Conservation (phyloP, 1,139 yeast species). For the Pichia sp. region DNA sequence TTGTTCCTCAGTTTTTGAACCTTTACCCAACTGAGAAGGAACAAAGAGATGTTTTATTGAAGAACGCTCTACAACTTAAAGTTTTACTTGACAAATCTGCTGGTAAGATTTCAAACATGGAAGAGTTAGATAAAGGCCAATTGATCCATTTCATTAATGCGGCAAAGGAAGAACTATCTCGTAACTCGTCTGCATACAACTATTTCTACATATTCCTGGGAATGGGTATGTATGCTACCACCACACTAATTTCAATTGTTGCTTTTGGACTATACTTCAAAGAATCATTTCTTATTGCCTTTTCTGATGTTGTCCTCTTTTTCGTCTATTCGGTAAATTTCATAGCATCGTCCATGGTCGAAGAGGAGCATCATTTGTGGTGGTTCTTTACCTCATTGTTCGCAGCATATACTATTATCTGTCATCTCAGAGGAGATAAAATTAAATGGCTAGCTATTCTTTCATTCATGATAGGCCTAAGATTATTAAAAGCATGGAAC, state of each 20-base stretch:
- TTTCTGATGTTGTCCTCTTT: slow-evolving; percentile 31
- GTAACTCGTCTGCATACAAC: slow-evolving; percentile 70
- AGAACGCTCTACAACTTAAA: slow-evolving; percentile 60
- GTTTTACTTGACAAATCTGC: slow-evolving; percentile 25
- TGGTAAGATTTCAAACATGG: slow-evolving; percentile 14
- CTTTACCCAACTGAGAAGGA: slow-evolving; percentile 35
- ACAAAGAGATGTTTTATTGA: slow-evolving; percentile 36
- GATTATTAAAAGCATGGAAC: slow-evolving; percentile 79
- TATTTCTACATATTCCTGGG: slow-evolving; percentile 46
- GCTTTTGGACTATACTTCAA: slow-evolving; percentile 15
- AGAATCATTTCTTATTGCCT: slow-evolving; percentile 17
- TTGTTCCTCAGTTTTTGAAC: slow-evolving; percentile 50
- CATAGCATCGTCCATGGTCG: slow-evolving; percentile 90
- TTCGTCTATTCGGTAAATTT: slow-evolving; percentile 48
- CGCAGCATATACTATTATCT: slow-evolving; percentile 15
- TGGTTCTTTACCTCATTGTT: slow-evolving; percentile 58
- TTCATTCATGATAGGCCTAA: slow-evolving; percentile 34
- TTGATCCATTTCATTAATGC: slow-evolving; percentile 36
- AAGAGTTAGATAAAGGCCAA: slow-evolving; percentile 19
- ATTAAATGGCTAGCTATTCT: slow-evolving; percentile 3
- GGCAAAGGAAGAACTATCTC: slow-evolving; percentile 51
- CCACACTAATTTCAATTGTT: slow-evolving; percentile 24
- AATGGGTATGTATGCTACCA: slow-evolving; percentile 29
- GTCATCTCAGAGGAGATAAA: slow-evolving; percentile 2
- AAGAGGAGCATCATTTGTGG: slow-evolving; percentile 97